Evolutionary conservation across 78 protist genomes (phyloP).

Genomic region (Anaeramoeba ignava): DNA sequence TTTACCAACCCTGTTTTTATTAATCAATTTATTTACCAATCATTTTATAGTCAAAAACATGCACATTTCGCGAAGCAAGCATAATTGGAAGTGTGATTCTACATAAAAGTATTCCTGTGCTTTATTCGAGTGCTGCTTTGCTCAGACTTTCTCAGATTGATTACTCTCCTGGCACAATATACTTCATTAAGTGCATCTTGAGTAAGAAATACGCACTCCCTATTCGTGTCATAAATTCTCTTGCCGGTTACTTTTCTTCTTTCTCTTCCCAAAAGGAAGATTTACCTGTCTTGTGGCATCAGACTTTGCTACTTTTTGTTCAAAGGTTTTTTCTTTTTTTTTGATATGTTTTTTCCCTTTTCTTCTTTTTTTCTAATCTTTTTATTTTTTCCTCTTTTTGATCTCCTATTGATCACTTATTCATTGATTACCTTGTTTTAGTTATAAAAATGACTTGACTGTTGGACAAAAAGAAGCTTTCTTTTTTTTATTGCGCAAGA

Average conservation of each 20-base stretch:
- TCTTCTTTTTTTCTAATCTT: too few species aligned
- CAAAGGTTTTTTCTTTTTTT: slow-evolving; percentile 1
- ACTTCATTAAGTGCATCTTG: background rate
- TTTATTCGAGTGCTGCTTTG: background rate
- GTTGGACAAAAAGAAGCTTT: too few species aligned
- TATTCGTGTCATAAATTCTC: background rate
- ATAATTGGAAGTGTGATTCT: background rate
- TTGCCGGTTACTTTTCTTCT: background rate
- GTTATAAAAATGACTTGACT: too few species aligned
- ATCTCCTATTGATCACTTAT: too few species aligned
- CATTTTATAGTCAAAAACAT: too few species aligned
- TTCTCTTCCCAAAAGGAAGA: background rate
- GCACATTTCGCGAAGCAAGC: background rate
- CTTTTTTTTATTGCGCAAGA: too few species aligned
- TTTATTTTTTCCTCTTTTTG: too few species aligned
- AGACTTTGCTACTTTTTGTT: background rate
- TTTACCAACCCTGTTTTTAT: too few species aligned
- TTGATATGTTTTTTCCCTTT: too few species aligned
- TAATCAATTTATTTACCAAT: too few species aligned
- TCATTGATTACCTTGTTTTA: too few species aligned
- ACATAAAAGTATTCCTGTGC: background rate
- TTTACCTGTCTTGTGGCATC: background rate
- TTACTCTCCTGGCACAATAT: background rate
- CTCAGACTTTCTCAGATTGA: background rate
- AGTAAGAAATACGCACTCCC: background rate